Evolutionary conservation across 495 filamentous ascomycete genomes (phyloP).

Genomic region (Xylaria curta): DNA sequence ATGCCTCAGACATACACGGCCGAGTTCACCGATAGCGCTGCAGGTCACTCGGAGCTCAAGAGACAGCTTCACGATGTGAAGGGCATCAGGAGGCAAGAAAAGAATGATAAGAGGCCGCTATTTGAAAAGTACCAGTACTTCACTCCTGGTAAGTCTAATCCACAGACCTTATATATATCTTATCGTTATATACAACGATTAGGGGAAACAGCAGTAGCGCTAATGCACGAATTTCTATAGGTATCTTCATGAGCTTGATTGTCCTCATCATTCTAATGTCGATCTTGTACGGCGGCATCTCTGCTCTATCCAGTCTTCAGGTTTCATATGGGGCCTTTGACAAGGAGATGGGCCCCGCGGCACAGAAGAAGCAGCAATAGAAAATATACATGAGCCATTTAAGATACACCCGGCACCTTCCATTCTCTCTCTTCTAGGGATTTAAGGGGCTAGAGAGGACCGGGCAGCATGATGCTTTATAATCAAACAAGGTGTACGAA

Average conservation of each 20-base stretch:
- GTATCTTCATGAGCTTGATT: conserved; percentile 82
- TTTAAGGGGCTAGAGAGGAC: neutral
- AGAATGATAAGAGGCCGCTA: conserved; percentile 54
- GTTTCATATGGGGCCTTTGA: conserved; percentile 94
- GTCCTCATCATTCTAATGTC: conserved; percentile 66
- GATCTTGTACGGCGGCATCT: conserved; percentile 79
- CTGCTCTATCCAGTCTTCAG: conserved; percentile 76
- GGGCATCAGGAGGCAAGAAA: conserved; percentile 28
- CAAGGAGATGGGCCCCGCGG: conserved; percentile 87
- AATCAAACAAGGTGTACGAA: conserved; percentile 36
- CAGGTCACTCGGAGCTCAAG: conserved; percentile 58
- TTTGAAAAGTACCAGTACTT: conserved; percentile 95
- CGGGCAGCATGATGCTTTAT: conserved; percentile 6
- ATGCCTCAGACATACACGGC: conserved; percentile 53
- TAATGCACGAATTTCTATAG: conserved; percentile 45
- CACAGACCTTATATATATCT: neutral
- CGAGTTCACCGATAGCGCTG: conserved; percentile 48
- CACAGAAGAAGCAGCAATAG: conserved; percentile 83
- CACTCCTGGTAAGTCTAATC: conserved; percentile 59
- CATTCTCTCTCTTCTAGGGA: neutral
- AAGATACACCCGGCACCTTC: neutral
- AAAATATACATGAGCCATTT: neutral
- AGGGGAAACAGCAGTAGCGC: neutral
- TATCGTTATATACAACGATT: neutral
- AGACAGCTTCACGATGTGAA: conserved; percentile 37